Evolutionary conservation across 2,329 filamentous ascomycete genomes (phyloP).

Genomic region (Taxawa tesnikishii): DNA sequence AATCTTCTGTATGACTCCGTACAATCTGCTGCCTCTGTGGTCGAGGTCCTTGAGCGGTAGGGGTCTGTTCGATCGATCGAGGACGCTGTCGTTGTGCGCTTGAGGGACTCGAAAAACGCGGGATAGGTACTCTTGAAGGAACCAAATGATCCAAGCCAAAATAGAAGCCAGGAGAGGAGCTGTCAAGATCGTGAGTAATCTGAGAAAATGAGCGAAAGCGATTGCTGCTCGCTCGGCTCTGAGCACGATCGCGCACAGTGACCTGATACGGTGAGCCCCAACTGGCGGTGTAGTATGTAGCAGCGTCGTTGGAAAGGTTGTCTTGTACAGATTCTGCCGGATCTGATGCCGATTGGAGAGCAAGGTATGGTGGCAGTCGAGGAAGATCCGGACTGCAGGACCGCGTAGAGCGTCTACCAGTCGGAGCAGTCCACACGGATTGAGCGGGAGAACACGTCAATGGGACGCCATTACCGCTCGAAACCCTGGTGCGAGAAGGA

Average conservation of each 20-base stretch:
- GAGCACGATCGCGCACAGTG: constrained; percentile 22
- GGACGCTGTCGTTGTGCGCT: constrained; percentile 1
- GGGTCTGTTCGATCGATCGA: neutral
- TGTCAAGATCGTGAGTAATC: constrained; percentile 29
- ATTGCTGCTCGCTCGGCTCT: neutral
- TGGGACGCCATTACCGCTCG: neutral
- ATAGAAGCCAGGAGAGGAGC: constrained; percentile 16
- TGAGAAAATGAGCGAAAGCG: neutral
- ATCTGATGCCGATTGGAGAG: neutral
- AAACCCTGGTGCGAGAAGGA: neutral
- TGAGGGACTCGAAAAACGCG: neutral
- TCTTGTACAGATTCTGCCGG: too few relatives aligned
- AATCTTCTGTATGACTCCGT: constrained; percentile 61
- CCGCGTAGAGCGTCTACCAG: neutral
- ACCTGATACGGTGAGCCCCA: constrained; percentile 86
- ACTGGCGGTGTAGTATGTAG: constrained; percentile 52
- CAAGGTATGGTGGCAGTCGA: neutral
- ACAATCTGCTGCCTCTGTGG: constrained; percentile 20
- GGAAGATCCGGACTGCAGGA: neutral
- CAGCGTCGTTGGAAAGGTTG: constrained; percentile 10
- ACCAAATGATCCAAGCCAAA: constrained; percentile 23
- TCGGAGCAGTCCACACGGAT: neutral
- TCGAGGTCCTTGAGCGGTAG: neutral
- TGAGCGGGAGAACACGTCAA: neutral
- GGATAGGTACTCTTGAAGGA: constrained; percentile 14